Conservation (phyloP, 306 rosid genomes). For the Luffa aegyptiaca region DNA sequence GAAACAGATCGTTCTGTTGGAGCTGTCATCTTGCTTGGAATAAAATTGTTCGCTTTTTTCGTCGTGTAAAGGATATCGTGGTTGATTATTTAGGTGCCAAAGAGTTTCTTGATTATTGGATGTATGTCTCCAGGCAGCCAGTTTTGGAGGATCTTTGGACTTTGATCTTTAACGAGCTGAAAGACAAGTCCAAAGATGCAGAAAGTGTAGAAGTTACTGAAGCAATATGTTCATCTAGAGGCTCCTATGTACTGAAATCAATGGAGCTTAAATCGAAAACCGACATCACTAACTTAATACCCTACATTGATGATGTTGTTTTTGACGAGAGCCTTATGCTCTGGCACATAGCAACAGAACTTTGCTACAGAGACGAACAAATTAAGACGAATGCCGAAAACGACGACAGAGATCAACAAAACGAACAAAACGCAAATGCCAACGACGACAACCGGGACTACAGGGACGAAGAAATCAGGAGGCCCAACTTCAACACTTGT, state of each 20-base stretch:
- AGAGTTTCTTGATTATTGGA: conserved; percentile 16
- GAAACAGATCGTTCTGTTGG: neutral
- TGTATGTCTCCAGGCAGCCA: conserved; percentile 9
- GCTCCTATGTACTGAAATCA: conserved; percentile 14
- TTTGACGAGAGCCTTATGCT: conserved; percentile 24
- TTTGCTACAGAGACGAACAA: conserved; percentile 1
- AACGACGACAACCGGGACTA: neutral
- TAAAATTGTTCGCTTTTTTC: neutral
- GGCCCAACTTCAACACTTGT: no score
- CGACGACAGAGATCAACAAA: no score
- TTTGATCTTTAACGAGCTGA: conserved; percentile 8
- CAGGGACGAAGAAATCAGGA: no score
- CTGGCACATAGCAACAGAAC: conserved; percentile 40
- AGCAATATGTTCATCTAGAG: conserved; percentile 22
- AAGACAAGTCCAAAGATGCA: conserved; percentile 7
- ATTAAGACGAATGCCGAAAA: neutral
- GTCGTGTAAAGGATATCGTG: neutral
- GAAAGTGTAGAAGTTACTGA: conserved; percentile 16
- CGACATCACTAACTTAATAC: neutral
- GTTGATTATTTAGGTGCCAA: conserved; percentile 5
- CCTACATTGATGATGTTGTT: conserved; percentile 9
- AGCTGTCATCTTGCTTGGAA: neutral
- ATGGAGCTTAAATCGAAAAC: neutral
- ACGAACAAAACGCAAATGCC: neutral
- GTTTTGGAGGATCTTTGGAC: conserved; percentile 6